Evolutionary conservation across 305 asterid species (phyloP).

Genomic region (Nicotiana rustica): DNA sequence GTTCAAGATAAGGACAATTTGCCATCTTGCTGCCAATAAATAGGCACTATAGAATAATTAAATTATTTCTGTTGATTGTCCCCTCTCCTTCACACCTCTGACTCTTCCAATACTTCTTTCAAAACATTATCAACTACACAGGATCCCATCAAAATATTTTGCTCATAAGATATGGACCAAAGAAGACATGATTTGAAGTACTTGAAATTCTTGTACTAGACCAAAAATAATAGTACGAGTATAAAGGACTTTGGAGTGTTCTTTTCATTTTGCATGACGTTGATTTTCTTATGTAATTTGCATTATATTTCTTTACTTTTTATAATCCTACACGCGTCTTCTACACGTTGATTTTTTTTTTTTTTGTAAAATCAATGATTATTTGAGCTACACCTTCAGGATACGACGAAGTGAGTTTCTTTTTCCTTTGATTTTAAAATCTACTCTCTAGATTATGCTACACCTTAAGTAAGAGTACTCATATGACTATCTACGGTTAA

Average conservation of each 20-base stretch:
- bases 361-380: too few relatives aligned
- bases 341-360: too few relatives aligned
- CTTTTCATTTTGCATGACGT: background rate
- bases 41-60: background rate
- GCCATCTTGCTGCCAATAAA: background rate
- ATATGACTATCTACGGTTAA: too few relatives aligned
- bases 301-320: background rate
- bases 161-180: slow-evolving; percentile 17
- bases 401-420: too few relatives aligned
- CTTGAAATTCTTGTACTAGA: slow-evolving; percentile 8
- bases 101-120: background rate
- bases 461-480: too few relatives aligned
- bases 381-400: background rate
- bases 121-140: background rate
- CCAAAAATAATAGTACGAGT: background rate
- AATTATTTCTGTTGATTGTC: background rate
- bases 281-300: background rate
- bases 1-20: slow-evolving; percentile 29
- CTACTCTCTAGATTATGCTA: too few relatives aligned
- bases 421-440: too few relatives aligned
- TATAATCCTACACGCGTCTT: background rate
- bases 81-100: background rate
- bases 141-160: slow-evolving; percentile 16
- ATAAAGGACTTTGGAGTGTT: background rate
- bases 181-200: slow-evolving; percentile 6